Base-by-base conservation (phyloP, 306 rosid species). In the Sicyos edulis region DNA sequence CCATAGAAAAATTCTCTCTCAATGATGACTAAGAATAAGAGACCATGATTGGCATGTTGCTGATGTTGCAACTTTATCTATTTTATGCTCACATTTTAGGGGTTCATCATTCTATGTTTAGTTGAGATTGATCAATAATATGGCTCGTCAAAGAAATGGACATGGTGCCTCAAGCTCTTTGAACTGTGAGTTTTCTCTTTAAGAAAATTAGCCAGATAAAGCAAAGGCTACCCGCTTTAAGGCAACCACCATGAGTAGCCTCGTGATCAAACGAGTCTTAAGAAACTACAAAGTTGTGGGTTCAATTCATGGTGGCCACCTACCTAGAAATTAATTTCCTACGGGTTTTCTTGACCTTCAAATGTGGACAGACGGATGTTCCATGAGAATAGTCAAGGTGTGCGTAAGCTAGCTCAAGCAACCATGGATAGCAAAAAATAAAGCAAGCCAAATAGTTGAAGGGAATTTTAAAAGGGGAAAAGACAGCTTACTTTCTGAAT, bases 401-500 rank as follows among this genome's bases (percentile, higher is more conserved):
- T 5, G 40, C 40, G 40, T 4, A 34, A 34, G 4, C 40, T 4
- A 5, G 40, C 5, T 5, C 40, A 5, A 4, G 4, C 6, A 34
- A 0, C 4, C 40, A 34, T 5, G 5, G 5, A 34, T 34, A 34
- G 2, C 4, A 34, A 34, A 34, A 34, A 34, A 34, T 34, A 34
- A 34, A 34, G 45, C 10, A 40, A 8, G 45, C 10, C 10, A n/a
- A 56, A 56, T 20, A 1, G 59, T 8, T 7, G 50, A 22, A 21
- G 42, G 53, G 19, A 54, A 37, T n/a, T 29, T n/a, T n/a, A 55
- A 6, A 34, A 55, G 10, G 7, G 40, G 56, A 22, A 42, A 73
- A 56, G 76, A 37, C 20, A 24, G 42, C 77, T 79, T 81, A 88
- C 97, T 96, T 93, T 89, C 83, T 86, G 79, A 77, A 93, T 91